phyloP scores from a whole-genome alignment of 1,284 basidiomycete genomes.

The Trichosporon ovoides region DNA sequence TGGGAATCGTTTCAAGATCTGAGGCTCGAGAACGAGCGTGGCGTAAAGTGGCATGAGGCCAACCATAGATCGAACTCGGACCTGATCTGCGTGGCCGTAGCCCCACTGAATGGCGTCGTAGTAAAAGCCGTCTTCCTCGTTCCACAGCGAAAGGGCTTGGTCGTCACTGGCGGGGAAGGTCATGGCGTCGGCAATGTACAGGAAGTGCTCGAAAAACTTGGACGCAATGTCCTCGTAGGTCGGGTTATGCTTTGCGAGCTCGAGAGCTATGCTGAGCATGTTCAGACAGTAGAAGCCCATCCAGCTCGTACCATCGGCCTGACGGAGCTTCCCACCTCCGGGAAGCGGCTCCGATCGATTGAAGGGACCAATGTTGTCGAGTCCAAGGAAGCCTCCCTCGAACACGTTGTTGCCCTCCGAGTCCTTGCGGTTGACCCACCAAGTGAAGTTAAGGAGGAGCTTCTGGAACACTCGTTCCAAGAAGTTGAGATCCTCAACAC shows the following conservation, averaged over 20 bases:
- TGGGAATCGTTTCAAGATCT: slow-evolving; percentile 80
- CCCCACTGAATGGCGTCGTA: slow-evolving; percentile 94
- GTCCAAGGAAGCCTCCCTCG: slow-evolving; percentile 93
- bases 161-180: slow-evolving; percentile 74
- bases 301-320: slow-evolving; percentile 97
- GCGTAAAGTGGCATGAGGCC: slow-evolving; percentile 94
- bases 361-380: slow-evolving; percentile 97
- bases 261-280: slow-evolving; percentile 92
- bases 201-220: slow-evolving; percentile 79
- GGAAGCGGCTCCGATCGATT: slow-evolving; percentile 96
- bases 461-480: slow-evolving; percentile 98
- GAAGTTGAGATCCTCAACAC: slow-evolving; percentile 84
- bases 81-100: slow-evolving; percentile 72
- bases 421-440: slow-evolving; percentile 99
- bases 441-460: slow-evolving; percentile 85
- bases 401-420: slow-evolving; percentile 91
- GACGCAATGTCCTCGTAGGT: slow-evolving; percentile 99
- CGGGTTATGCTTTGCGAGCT: slow-evolving; percentile 93
- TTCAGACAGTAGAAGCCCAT: slow-evolving; percentile 93
- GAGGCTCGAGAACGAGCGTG: slow-evolving; percentile 86
- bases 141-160: slow-evolving; percentile 81
- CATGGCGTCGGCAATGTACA: slow-evolving; percentile 97
- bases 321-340: slow-evolving; percentile 82
- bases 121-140: slow-evolving; percentile 93
- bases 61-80: slow-evolving; percentile 87